phyloP scores from a whole-genome alignment of 768 basidiomycete species.

The Auricularia auricula-judae region DNA sequence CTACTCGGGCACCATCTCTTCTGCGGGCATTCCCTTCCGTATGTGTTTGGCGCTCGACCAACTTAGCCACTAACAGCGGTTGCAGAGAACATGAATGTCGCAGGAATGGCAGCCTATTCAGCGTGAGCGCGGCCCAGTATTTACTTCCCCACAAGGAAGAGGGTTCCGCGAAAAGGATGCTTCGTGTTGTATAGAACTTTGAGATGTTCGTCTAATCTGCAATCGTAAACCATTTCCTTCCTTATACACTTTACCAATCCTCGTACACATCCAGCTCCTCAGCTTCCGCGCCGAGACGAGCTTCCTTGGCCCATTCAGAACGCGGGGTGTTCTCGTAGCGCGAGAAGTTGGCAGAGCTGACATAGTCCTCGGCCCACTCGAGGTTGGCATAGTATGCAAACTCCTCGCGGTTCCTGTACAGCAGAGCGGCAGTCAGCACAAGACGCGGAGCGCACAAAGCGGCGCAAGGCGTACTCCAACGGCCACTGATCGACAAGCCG shows the following conservation, averaged over 20 bases:
- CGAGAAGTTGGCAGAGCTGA: background rate
- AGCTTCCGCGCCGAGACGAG: too few species aligned
- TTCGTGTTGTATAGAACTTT: too few species aligned
- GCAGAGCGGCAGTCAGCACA: background rate
- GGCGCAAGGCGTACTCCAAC: slow-evolving; percentile 9
- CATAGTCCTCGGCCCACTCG: background rate
- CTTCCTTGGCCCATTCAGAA: background rate
- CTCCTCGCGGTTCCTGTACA: background rate
- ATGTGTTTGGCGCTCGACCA: too few species aligned
- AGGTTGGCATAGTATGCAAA: background rate
- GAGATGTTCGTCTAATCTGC: too few species aligned
- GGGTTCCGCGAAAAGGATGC: too few species aligned
- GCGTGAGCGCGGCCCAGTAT: too few species aligned
- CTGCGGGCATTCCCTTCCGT: too few species aligned
- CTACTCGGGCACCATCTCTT: background rate
- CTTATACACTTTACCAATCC: background rate
- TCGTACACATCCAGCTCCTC: background rate
- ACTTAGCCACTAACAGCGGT: too few species aligned
- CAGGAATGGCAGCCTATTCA: too few species aligned
- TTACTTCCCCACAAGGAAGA: too few species aligned
- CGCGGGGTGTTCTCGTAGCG: background rate
- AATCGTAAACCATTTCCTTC: background rate
- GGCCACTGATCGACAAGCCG: slow-evolving; percentile 18
- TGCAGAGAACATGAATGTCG: too few species aligned
- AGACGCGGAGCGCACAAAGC: slow-evolving; percentile 2